Base-by-base conservation (phyloP, 2,329 filamentous ascomycete species). In the Lasiodiplodia theobromae region DNA sequence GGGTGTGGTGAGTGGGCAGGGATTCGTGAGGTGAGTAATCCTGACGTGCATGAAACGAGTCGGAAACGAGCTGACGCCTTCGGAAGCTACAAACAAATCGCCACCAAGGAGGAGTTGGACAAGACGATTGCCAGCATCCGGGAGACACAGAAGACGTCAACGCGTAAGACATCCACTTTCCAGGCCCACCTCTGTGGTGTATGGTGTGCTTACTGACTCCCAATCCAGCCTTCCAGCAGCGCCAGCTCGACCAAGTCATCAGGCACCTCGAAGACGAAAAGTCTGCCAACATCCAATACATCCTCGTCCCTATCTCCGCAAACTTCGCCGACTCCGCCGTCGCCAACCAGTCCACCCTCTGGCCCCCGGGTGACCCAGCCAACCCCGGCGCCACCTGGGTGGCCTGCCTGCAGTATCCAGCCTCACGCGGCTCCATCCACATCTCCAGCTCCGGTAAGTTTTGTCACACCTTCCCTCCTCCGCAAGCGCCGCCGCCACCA, bases 191-290 rank as follows among this genome's bases (percentile, higher is more conserved):
- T 4, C 2, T 11, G 6, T 16, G 11, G 23, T 12, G 7, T 2
- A 28, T 14, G 53, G 28, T 25, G 21, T 4, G 18, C 25, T 16
- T 21, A 47, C n/a, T 21, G 2, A 18, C 37, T 3, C 23, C 6
- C 3, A 2, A 38, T 8, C 1, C 31, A 62, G 57, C 67, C 5
- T 70, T 70, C 51, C 56, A 70, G 16, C 28, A 57, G 21, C 57
- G 62, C 49, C 68, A 70, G 31, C 66, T 70, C 25, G 57, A 70
- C 14, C 68, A 51, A 12, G 40, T 70, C 31, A 70, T 70, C 51
- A 8, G 18, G 11, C 68, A 70, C 31, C 52, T 70, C 14, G 25
- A 66, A 44, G 56, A 60, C 37, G 7, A 16, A 16, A 37, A 25
- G 16, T 65, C 57, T 8, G 58, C 67, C 60, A 68, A 68, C 18